Evolutionary conservation across 164 flowering plant species (phyloP).

Genomic region (Magnolia kwangsiensis): DNA sequence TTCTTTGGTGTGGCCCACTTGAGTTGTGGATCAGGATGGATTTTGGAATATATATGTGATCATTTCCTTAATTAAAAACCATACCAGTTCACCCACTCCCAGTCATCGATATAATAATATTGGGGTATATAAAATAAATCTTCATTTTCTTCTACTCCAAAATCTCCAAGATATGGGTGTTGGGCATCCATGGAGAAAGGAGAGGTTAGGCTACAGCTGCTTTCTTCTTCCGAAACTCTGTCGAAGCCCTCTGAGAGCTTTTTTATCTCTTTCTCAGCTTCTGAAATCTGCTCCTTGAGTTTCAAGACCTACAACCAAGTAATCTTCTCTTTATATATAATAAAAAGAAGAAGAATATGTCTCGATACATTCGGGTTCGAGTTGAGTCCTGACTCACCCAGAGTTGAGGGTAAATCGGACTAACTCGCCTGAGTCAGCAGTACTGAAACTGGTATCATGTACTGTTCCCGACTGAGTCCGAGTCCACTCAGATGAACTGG

Average conservation of each 20-base stretch:
- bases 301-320: slow-evolving; percentile 40
- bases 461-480: no score
- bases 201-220: slow-evolving; percentile 43
- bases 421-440: no score
- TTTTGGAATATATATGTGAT: no score
- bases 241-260: slow-evolving; percentile 32
- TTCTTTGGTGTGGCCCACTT: no score
- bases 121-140: slow-evolving; percentile 2
- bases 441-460: no score
- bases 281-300: slow-evolving; percentile 47
- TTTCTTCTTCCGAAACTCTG: slow-evolving; percentile 18
- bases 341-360: neutral
- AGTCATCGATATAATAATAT: neutral
- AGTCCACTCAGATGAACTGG: no score
- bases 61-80: neutral
- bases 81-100: neutral
- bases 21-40: no score
- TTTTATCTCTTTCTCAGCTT: slow-evolving; percentile 52
- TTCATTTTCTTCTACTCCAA: neutral
- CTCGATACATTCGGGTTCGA: no score
- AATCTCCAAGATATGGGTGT: slow-evolving; percentile 36
- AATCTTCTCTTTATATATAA: neutral
- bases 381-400: no score
- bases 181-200: slow-evolving; percentile 42
- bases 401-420: no score